Evolutionary conservation across 2,329 filamentous ascomycete genomes (phyloP).

Genomic region (Claviceps paspali): DNA sequence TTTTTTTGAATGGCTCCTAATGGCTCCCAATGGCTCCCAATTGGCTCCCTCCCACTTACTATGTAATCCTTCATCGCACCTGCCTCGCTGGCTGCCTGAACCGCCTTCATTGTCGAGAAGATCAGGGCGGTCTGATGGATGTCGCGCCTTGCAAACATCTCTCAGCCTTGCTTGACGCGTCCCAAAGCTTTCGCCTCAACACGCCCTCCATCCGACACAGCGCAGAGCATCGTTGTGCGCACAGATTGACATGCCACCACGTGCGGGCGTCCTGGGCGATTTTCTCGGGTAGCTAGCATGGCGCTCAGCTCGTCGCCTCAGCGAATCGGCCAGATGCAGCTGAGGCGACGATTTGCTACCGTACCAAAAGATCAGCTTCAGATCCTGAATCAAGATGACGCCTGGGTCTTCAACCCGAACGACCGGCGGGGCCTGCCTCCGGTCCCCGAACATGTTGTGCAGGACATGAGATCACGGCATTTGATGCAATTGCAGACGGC

Average conservation of each 20-base stretch:
- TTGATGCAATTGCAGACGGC: not conserved
- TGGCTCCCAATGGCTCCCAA: too few species aligned
- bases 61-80: too few species aligned
- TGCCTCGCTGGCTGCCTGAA: too few species aligned
- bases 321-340: slow-evolving; percentile 11
- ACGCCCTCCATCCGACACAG: too few species aligned
- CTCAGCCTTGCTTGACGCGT: too few species aligned
- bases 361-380: slow-evolving; percentile 24
- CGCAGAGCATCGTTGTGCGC: not conserved
- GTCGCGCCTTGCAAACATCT: too few species aligned
- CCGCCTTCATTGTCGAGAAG: too few species aligned
- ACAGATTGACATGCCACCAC: not conserved
- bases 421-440: slow-evolving; percentile 14
- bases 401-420: slow-evolving; percentile 20
- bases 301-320: slow-evolving; percentile 11
- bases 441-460: slow-evolving; percentile 21
- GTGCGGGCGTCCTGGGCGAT: not conserved
- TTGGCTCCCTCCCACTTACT: too few species aligned
- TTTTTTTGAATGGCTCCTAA: too few species aligned
- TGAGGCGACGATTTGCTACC: slow-evolving; percentile 14
- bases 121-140: too few species aligned
- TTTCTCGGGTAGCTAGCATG: slow-evolving; percentile 10
- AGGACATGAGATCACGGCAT: slow-evolving; percentile 15
- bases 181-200: too few species aligned
- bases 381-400: slow-evolving; percentile 19